A percentile compares a stretch with the other conserved stretches of the same genome.
phyloP scores from a whole-genome alignment of 1,284 basidiomycete species.

The Heimioporus punctisporus region DNA sequence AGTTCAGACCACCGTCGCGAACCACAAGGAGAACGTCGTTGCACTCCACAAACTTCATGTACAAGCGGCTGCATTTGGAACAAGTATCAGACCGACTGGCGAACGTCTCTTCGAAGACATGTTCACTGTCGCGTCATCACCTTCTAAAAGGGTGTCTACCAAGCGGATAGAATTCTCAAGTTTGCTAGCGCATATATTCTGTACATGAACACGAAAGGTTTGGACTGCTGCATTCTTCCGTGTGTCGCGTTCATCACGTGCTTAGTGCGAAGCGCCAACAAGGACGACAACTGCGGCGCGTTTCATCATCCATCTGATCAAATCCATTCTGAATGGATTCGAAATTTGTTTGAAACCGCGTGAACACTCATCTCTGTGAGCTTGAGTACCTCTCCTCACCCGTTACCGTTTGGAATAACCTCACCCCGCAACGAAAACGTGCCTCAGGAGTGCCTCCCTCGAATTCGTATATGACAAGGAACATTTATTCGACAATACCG shows the following conservation, averaged over 20 bases:
- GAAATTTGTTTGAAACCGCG: too few species aligned
- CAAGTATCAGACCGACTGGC: constrained; percentile 65
- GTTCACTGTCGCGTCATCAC: constrained; percentile 73
- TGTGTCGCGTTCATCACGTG: neutral
- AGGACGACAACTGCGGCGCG: too few species aligned
- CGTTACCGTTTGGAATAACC: too few species aligned
- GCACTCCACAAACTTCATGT: constrained; percentile 84
- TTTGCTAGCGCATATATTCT: too few species aligned
- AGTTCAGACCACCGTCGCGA: constrained; percentile 90
- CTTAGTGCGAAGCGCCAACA: constrained; percentile 36
- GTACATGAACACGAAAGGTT: constrained; percentile 81
- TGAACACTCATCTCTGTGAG: too few species aligned
- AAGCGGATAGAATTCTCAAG: constrained; percentile 84
- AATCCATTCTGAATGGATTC: constrained; percentile 80
- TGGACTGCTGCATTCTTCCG: constrained; percentile 16
- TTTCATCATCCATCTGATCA: constrained; percentile 71
- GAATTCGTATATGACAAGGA: too few species aligned
- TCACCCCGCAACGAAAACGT: too few species aligned
- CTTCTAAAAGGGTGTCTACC: constrained; percentile 83
- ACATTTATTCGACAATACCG: too few species aligned
- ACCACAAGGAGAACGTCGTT: constrained; percentile 92
- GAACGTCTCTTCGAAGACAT: constrained; percentile 81
- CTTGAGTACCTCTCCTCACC: too few species aligned
- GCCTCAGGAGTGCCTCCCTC: too few species aligned
- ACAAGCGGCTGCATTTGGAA: constrained; percentile 59